A percentile compares a stretch with the other conserved stretches of the same genome.
Evolutionary conservation across 2,329 filamentous ascomycete genomes (phyloP).

Genomic region (Cryphonectria japonica): DNA sequence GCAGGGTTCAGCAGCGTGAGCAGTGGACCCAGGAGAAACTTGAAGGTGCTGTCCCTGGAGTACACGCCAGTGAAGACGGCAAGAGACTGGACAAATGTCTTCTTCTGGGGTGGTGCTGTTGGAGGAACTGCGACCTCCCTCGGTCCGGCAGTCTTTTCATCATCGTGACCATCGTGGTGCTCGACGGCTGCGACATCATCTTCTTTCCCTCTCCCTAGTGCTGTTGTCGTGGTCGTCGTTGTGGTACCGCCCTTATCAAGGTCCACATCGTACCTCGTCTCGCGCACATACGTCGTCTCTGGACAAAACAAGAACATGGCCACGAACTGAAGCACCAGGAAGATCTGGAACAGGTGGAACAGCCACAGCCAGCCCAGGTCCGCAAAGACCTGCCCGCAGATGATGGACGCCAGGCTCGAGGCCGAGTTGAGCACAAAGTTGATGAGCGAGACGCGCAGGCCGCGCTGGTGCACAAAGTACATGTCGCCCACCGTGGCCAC

Average conservation of each 20-base stretch:
- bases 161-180: background rate
- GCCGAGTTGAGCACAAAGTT: conserved; percentile 29
- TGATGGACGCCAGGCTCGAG: conserved; percentile 31
- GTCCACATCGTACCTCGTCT: conserved; percentile 11
- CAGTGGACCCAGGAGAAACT: conserved; percentile 37
- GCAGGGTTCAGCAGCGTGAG: conserved; percentile 44
- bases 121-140: background rate
- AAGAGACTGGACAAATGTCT: conserved; percentile 7
- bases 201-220: background rate
- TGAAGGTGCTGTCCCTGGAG: conserved; percentile 17
- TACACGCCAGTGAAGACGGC: conserved; percentile 12
- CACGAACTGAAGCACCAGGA: conserved; percentile 38
- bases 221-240: too few species aligned
- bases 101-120: background rate
- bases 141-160: background rate
- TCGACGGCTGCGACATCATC: background rate
- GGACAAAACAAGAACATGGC: conserved; percentile 44
- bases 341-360: conserved; percentile 42
- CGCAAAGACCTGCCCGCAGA: conserved; percentile 32
- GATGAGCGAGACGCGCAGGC: conserved; percentile 31
- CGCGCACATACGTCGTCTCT: conserved; percentile 43
- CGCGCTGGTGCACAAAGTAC: conserved; percentile 38
- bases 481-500: conserved; percentile 35
- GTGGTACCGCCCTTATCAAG: background rate
- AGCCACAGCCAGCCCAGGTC: conserved; percentile 36